Base-by-base conservation (phyloP, 192 early-diverging fungal species). In the Coemansia sp. region DNA sequence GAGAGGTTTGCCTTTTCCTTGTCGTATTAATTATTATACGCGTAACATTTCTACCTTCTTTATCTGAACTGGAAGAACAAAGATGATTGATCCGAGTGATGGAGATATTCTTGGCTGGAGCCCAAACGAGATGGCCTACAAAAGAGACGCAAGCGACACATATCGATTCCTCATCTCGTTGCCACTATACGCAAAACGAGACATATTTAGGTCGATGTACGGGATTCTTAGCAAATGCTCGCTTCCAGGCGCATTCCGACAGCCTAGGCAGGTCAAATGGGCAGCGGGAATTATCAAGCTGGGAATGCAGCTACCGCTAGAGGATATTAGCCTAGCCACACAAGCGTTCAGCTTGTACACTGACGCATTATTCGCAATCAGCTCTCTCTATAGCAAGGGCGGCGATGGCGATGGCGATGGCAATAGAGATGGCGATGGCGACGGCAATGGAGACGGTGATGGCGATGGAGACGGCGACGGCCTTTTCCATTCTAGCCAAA, bases 241-340 rank as follows among this genome's bases (percentile, higher is more conserved):
- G 0, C 10, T 82, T 2, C 70, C 68, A 0, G 69, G 73, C 35
- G 26, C 73, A 10, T 77, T 82, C 62, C 59, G n/a, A 5, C 68
- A 65, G 10, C 45, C 67, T 0, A 61, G 20, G 44, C 79, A 82
- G 45, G 56, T 77, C 59, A 75, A 66, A 8, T 82, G 79, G 79
- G 79, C 65, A 23, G 53, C 67, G 30, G 72, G 60, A n/a, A 63
- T 77, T 6, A 65, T 77, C 53, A 69, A 61, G 66, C 49, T 82
- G 24, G 79, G 79, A n/a, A 26, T 82, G 65, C 79, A 82, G 67
- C 60, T 82, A 21, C 79, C 79, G 44, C 5, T 77, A 2, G 75
- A 82, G 45, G 65, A 77, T 41, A 49, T 77, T 2, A 61, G 56
- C 49, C 36, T 75, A 26, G 64, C 72, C 20, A 33, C 65, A 9